Conservation (phyloP, 441 rosid genomes). For the Syzygium malaccense region DNA sequence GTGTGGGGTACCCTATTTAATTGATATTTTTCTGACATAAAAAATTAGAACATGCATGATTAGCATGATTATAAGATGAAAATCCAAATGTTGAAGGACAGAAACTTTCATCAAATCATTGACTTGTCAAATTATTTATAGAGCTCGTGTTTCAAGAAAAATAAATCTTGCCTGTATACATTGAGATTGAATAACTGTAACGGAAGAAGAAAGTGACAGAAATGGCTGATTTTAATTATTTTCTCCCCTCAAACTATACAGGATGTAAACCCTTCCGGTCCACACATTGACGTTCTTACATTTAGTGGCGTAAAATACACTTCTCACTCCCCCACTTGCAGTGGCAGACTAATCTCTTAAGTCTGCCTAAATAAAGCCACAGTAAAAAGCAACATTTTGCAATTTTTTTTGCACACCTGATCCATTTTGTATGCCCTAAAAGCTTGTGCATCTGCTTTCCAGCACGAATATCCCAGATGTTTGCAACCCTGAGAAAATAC, state of each 20-base stretch:
- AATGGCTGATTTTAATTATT: background rate
- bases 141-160: background rate
- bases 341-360: background rate
- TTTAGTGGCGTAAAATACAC: background rate
- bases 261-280: background rate
- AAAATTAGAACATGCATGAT: background rate
- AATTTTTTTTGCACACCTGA: conserved; percentile 53
- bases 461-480: conserved; percentile 97
- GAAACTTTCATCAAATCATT: background rate
- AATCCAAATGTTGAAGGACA: background rate
- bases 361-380: background rate
- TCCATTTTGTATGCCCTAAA: conserved; percentile 92
- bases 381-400: background rate
- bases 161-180: background rate
- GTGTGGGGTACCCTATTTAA: background rate
- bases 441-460: conserved; percentile 98
- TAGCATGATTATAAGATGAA: background rate
- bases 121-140: background rate
- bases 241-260: background rate
- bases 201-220: background rate
- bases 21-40: background rate
- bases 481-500: conserved; percentile 55
- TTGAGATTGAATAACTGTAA: background rate
- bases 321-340: background rate
- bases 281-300: background rate